Conservation (phyloP, 371 early-diverging fungal species). For the Mortierella sp. region DNA sequence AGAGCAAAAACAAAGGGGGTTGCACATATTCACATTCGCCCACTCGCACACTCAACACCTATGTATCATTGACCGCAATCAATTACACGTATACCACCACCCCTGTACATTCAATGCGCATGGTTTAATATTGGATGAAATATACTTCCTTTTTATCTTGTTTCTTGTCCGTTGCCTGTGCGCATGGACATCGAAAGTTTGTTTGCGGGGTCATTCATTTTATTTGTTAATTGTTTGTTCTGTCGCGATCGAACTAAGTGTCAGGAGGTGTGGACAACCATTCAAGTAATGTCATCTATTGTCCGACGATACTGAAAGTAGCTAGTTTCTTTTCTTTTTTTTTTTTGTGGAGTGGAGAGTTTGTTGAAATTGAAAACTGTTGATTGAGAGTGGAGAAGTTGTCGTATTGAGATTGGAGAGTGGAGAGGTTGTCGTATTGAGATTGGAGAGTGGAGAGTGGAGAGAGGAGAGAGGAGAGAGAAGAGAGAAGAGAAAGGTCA, state of each 20-base stretch:
- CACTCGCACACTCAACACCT: not conserved
- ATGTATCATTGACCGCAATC: not conserved
- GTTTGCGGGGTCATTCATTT: not conserved
- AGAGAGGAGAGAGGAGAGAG: not conserved
- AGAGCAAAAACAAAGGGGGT: not conserved
- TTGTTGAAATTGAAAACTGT: not conserved
- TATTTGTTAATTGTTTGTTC: not conserved
- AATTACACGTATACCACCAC: not conserved
- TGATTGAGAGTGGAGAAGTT: constrained; percentile 18
- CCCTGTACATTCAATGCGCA: not conserved
- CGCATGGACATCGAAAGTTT: not conserved
- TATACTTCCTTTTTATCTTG: not conserved
- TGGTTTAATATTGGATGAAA: not conserved
- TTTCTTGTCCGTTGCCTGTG: not conserved
- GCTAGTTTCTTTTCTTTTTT: too few relatives aligned
- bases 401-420: not conserved
- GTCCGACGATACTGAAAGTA: not conserved
- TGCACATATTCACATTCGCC: not conserved
- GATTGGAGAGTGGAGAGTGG: not conserved
- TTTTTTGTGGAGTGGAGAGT: constrained; percentile 16
- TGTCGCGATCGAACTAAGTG: not conserved
- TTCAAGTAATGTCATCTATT: not conserved
- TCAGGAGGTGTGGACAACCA: not conserved
- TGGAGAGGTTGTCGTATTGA: not conserved
- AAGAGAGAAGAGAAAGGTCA: not conserved